Base-by-base conservation (phyloP, 108 stramenopile species). In the Phaeodactylum tricornutum region DNA sequence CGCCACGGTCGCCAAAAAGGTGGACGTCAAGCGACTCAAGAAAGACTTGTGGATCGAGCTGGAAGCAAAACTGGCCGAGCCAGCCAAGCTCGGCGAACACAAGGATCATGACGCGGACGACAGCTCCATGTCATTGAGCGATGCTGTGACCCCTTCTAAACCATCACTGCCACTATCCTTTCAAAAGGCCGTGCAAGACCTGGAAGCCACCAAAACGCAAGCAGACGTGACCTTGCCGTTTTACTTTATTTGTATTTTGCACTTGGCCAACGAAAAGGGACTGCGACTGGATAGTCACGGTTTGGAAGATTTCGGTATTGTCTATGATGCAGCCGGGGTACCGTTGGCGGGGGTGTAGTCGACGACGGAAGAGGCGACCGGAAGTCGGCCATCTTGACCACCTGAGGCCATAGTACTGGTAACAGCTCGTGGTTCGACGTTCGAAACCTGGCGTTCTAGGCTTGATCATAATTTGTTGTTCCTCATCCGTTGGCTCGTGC, bases 251-350 rank as follows among this genome's bases (percentile, higher is more conserved):
- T 95, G 93, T 50, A 62, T 96, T 29, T 62, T 99, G 17, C 98
- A 99, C 57, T 71, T 99, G 36, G 94, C 94, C 28, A 99, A 99
- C 55, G 98, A 99, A 66, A 95, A 99, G 57, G 94, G 87, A 2
- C 58, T 98, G 31, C 59, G 66, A 41, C 57, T 98, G 0, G 86
- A 88, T 39, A 74, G 77, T 1, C 57, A 44, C 22, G 82, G 82
- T 33, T 57, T 92, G 30, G 64, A 76, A 14, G 91, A 92, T 46
- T 84, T 92, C 36, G 49, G 69, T 29, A 92, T 92, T 54, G 66
- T 61, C 22, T n/a, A 56, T 21, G 76, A 83, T 41, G 9, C 8
- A 34, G 33, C 33, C n/a, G n/a, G n/a, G n/a, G n/a, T n/a, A n/a
- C n/a, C 33, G 8, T 34, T 34, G 33, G 33, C 33, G 12, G 9